phyloP scores from a whole-genome alignment of 2,329 filamentous ascomycete genomes.

The Aspergillus cejpii region DNA sequence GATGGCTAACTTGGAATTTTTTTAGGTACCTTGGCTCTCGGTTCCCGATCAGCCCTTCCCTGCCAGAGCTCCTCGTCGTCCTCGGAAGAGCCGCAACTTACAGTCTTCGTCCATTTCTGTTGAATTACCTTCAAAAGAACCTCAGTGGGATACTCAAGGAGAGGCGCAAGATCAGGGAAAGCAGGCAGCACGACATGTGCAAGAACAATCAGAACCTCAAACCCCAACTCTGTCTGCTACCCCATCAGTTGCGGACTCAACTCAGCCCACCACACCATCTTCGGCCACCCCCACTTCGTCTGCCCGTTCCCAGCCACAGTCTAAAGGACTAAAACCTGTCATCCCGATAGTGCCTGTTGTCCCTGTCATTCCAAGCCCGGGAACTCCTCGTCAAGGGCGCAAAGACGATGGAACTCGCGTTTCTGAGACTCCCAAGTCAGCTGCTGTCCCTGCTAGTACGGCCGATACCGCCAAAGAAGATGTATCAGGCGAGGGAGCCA shows the following conservation, averaged over 20 bases:
- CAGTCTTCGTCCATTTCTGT: slow-evolving; percentile 32
- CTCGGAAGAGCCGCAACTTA: slow-evolving; percentile 37
- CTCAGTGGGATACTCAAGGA: slow-evolving; percentile 19
- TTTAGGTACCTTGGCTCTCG: slow-evolving; percentile 55
- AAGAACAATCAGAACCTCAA: slow-evolving; percentile 42
- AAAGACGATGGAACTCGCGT: slow-evolving; percentile 32
- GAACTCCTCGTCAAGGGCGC: slow-evolving; percentile 29
- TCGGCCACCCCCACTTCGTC: slow-evolving; percentile 39
- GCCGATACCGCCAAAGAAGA: slow-evolving; percentile 6
- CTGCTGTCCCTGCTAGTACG: slow-evolving; percentile 8
- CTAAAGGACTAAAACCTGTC: slow-evolving; percentile 32
- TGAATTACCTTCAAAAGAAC: slow-evolving; percentile 49
- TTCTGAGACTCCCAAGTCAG: slow-evolving; percentile 33
- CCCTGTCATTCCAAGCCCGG: slow-evolving; percentile 39
- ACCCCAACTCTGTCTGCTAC: slow-evolving; percentile 54
- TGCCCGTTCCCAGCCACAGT: slow-evolving; percentile 28
- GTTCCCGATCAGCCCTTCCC: slow-evolving; percentile 51
- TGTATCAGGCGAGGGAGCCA: slow-evolving; percentile 30
- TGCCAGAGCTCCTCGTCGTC: slow-evolving; percentile 43
- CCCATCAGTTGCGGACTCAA: slow-evolving; percentile 51
- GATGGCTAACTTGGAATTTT: slow-evolving; percentile 8
- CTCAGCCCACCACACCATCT: slow-evolving; percentile 52
- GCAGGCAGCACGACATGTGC: slow-evolving; percentile 12
- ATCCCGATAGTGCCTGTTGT: slow-evolving; percentile 47
- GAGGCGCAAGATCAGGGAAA: slow-evolving; percentile 19